These are phyloP conservation scores for Fraxinus pennsylvanica DNA, from an alignment of 257 asterid species.

Conservation along the genomic window DNA sequence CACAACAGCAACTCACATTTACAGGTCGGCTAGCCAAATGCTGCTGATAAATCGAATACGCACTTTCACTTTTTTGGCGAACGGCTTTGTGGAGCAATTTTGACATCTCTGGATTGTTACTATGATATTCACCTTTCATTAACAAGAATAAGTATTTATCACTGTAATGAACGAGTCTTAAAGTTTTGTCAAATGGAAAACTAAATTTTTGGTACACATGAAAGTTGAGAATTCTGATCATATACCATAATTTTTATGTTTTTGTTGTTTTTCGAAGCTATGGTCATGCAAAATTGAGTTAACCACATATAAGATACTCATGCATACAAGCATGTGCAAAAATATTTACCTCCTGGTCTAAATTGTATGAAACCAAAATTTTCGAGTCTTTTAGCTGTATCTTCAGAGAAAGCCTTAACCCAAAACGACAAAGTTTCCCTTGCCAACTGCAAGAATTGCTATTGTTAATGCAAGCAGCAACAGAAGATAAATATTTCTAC, in stretches of 20 bases:
- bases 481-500: neutral
- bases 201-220: slow-evolving; percentile 1
- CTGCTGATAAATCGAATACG: slow-evolving; percentile 91
- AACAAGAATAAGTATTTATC: slow-evolving; percentile 28
- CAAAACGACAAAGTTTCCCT: slow-evolving; percentile 92
- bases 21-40: slow-evolving; percentile 95
- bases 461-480: neutral
- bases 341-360: slow-evolving; percentile 87
- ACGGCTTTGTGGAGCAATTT: slow-evolving; percentile 98
- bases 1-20: slow-evolving; percentile 57
- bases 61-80: slow-evolving; percentile 80
- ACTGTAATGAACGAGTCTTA: neutral
- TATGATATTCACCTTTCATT: slow-evolving; percentile 84
- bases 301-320: slow-evolving; percentile 9
- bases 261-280: neutral
- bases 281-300: neutral
- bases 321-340: slow-evolving; percentile 11
- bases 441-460: slow-evolving; percentile 67
- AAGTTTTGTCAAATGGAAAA: neutral
- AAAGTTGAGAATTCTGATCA: slow-evolving; percentile 13
- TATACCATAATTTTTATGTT: neutral
- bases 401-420: slow-evolving; percentile 97
- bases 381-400: slow-evolving; percentile 99
- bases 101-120: slow-evolving; percentile 99
- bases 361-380: slow-evolving; percentile 95